phyloP scores from a whole-genome alignment of 1,139 yeast species.

The Geotrichum australiense region DNA sequence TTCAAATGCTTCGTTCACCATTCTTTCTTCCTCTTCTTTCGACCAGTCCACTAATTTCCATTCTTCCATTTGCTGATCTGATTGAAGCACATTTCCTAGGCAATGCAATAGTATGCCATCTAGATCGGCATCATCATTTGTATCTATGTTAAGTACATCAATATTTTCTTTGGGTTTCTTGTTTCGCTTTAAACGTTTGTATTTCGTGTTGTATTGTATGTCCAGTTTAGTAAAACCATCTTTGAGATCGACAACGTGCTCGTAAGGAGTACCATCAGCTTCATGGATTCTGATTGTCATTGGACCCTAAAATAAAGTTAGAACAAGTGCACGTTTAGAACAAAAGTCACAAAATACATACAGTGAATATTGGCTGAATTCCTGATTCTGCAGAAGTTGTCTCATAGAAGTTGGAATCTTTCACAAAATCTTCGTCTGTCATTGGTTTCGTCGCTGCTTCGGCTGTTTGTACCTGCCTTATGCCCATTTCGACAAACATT shows the following conservation, averaged over 20 bases:
- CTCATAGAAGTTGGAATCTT: conserved; percentile 35
- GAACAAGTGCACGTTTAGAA: not conserved
- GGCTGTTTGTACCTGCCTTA: conserved; percentile 76
- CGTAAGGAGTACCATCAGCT: conserved; percentile 99
- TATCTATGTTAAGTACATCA: conserved; percentile 21
- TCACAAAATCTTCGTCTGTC: conserved; percentile 35
- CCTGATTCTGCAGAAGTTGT: conserved; percentile 25
- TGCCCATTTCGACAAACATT: conserved; percentile 90
- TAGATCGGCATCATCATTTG: conserved; percentile 30
- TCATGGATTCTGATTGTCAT: conserved; percentile 96
- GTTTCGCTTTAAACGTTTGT: conserved; percentile 62
- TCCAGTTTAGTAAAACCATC: conserved; percentile 83
- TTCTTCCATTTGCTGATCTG: conserved; percentile 50
- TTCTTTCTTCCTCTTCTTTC: conserved; percentile 59
- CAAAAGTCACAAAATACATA: conserved; percentile 5
- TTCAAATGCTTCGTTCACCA: conserved; percentile 83
- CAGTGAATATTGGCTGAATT: conserved; percentile 45
- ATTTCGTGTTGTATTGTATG: conserved; percentile 90
- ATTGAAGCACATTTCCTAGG: conserved; percentile 70
- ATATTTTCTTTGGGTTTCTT: conserved; percentile 40
- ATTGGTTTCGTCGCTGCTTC: conserved; percentile 43
- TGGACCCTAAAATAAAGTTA: conserved; percentile 50
- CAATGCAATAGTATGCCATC: conserved; percentile 46
- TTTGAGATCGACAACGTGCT: conserved; percentile 88
- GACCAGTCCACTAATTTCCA: conserved; percentile 79